Evolutionary conservation across 1,139 yeast species (phyloP).

Genomic region (Suhomyces bolitotheri): DNA sequence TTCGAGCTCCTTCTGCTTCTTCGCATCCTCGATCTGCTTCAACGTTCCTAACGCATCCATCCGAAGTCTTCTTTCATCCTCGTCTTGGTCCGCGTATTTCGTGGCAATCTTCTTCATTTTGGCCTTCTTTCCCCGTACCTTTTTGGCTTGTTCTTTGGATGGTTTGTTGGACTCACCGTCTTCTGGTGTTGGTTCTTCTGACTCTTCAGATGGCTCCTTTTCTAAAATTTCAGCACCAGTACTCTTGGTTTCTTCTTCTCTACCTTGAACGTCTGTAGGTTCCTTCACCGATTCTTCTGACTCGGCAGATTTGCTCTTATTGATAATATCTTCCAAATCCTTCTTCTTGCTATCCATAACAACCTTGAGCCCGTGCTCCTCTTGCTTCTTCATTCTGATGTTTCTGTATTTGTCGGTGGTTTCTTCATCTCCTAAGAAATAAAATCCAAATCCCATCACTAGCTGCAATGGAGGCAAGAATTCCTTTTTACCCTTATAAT

Average conservation of each 20-base stretch:
- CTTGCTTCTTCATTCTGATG: constrained; percentile 38
- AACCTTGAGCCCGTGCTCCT: constrained; percentile 48
- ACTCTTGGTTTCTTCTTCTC: constrained; percentile 12
- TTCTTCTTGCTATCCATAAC: constrained; percentile 37
- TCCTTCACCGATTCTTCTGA: constrained; percentile 15
- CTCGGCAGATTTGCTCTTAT: constrained; percentile 15
- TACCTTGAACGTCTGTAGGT: background rate
- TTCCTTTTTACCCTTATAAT: constrained; percentile 56
- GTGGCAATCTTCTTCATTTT: constrained; percentile 79
- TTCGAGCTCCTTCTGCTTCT: constrained; percentile 27
- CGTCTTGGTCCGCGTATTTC: constrained; percentile 90
- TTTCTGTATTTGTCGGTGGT: constrained; percentile 44
- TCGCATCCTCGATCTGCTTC: constrained; percentile 57
- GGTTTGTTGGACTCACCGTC: background rate
- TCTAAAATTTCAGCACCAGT: constrained; percentile 4
- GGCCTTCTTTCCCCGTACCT: constrained; percentile 78
- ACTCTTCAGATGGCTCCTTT: background rate
- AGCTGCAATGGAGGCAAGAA: constrained; percentile 79
- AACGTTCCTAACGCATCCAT: constrained; percentile 84
- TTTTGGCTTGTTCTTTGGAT: constrained; percentile 15
- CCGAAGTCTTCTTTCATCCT: constrained; percentile 72
- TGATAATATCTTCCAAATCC: constrained; percentile 22
- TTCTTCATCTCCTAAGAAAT: constrained; percentile 68
- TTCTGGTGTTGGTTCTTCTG: background rate
- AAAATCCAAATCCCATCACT: constrained; percentile 85